Evolutionary conservation across 441 rosid genomes (phyloP).

Genomic region (Rhodomyrtus psidioides): DNA sequence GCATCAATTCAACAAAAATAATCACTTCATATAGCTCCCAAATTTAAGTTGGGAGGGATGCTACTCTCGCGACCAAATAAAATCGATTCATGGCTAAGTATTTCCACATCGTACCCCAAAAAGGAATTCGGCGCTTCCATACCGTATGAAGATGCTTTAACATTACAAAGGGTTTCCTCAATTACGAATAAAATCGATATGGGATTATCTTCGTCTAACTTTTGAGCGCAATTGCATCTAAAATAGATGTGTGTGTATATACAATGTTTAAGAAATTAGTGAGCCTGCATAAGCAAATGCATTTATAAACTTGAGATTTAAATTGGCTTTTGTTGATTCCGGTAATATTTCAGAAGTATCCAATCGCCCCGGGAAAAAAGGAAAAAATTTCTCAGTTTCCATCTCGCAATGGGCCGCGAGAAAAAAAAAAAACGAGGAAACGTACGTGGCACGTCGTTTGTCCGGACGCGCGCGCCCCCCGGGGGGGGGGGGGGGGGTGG

Average conservation of each 20-base stretch:
- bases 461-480: background rate
- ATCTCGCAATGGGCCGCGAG: background rate
- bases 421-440: background rate
- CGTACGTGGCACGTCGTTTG: background rate
- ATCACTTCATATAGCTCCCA: background rate
- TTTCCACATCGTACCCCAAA: background rate
- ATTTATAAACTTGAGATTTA: too few relatives aligned
- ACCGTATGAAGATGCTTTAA: background rate
- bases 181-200: rapidly evolving
- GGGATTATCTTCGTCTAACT: background rate
- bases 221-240: background rate
- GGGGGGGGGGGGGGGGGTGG: too few relatives aligned
- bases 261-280: too few relatives aligned
- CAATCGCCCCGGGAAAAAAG: background rate
- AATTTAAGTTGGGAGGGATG: background rate
- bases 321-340: too few relatives aligned
- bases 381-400: background rate
- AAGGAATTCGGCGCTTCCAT: rapidly evolving
- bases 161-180: rapidly evolving
- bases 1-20: background rate
- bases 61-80: background rate
- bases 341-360: too few relatives aligned
- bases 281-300: background rate
- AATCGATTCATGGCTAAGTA: background rate
- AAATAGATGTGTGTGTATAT: too few relatives aligned